A percentile compares a stretch with the other conserved stretches of the same genome.
Conservation (phyloP, 1,284 basidiomycete species). For the Fomitopsis schrenkii region DNA sequence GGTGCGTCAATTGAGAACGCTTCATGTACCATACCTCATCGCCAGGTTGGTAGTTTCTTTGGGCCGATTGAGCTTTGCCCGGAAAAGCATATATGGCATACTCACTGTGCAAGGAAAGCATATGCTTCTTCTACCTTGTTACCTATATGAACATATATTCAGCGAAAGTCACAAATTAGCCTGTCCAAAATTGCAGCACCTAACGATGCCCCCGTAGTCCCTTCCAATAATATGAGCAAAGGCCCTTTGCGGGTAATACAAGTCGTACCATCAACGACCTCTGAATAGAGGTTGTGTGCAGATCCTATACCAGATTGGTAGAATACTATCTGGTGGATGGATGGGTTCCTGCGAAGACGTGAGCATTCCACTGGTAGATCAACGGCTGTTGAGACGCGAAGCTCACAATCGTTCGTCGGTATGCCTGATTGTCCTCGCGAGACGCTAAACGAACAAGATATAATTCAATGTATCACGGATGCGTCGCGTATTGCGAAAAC, state of each 20-base stretch:
- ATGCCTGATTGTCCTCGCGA: slow-evolving; percentile 52
- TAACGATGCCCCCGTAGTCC: slow-evolving; percentile 52
- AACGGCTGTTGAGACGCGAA: too few species aligned
- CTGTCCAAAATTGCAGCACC: slow-evolving; percentile 30
- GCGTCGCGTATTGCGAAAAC: neutral
- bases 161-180: neutral
- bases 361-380: neutral
- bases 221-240: slow-evolving; percentile 26
- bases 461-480: neutral
- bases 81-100: slow-evolving; percentile 1
- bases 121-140: slow-evolving; percentile 72
- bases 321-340: slow-evolving; percentile 61
- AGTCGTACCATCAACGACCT: slow-evolving; percentile 30
- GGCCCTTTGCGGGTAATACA: neutral
- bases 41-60: slow-evolving; percentile 61
- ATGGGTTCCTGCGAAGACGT: slow-evolving; percentile 29
- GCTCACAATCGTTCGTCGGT: slow-evolving; percentile 48
- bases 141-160: slow-evolving; percentile 29
- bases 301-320: slow-evolving; percentile 68
- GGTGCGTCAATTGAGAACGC: neutral
- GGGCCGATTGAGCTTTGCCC: neutral
- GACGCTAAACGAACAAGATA: slow-evolving; percentile 25
- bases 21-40: slow-evolving; percentile 48
- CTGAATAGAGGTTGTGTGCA: slow-evolving; percentile 51
- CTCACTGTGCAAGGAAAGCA: slow-evolving; percentile 71